Base-by-base conservation (phyloP, 768 basidiomycete species). In the Hypsizygus marmoreus region DNA sequence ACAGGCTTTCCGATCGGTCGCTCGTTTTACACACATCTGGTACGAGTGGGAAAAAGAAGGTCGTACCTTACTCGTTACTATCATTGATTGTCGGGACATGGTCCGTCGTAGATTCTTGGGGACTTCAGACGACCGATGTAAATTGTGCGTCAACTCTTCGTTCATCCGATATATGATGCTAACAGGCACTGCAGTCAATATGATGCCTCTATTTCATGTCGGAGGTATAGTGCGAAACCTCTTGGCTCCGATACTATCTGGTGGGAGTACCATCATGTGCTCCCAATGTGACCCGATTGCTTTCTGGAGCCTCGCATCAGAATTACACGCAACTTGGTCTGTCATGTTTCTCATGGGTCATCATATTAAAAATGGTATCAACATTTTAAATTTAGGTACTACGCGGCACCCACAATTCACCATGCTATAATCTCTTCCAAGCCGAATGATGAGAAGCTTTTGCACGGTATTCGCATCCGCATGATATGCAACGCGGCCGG, bases 131-230 rank as follows among this genome's bases (percentile, higher is more conserved):
- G 24, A 50, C 53, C 32, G 71, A 76, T 50, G 70, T 79, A n/a
- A 80, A 79, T 55, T 62, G 77, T 77, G 53, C 45, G 72, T 50
- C 37, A 34, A 23, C 6, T 17, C 23, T 10, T 33, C 23, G 35
- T 36, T 43, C 8, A 41, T 20, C 14, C 16, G 5, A 23, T 35
- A 16, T 29, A 19, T 32, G 22, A 32, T 37, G 34, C 42, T 43
- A 43, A 48, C 7, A 26, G 30, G 10, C n/a, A n/a, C n/a, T 31
- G 4, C 45, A 71, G 72, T 72, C 49, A 71, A 70, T 36, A 67
- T 77, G 67, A 79, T 77, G 81, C 80, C 80, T 32, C 66, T 79
- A 17, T 81, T 81, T 65, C 79, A 80, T 51, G 79, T 82, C 30
- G 80, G 81, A 22, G 81, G 81, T 16, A 76, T 83, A 36, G 74